These are phyloP conservation scores for Stentor coeruleus DNA, from an alignment of 73 alveolate genomes.

Conservation along the genomic window DNA sequence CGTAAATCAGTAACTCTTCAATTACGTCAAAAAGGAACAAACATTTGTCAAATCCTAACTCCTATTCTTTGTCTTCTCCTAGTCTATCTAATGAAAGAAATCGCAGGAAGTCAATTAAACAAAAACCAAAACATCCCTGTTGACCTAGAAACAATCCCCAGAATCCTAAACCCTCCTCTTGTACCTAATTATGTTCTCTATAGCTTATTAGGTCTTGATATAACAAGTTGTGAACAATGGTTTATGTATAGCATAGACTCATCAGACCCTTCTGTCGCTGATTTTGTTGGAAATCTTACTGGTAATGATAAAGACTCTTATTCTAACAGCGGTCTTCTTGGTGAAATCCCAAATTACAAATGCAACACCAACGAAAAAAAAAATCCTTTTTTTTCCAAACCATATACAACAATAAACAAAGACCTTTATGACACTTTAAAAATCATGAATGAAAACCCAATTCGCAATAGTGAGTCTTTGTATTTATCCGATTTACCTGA, in stretches of 20 bases:
- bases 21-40: constrained; percentile 69
- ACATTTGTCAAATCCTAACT: constrained; percentile 66
- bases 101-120: constrained; percentile 55
- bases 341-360: constrained; percentile 47
- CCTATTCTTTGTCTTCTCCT: constrained; percentile 82
- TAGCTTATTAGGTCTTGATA: constrained; percentile 43
- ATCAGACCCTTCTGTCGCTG: constrained; percentile 18
- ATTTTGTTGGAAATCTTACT: constrained; percentile 30
- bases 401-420: constrained; percentile 63
- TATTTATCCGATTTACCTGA: constrained; percentile 80
- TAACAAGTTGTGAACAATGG: constrained; percentile 61
- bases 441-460: constrained; percentile 61
- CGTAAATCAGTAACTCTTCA: constrained; percentile 59
- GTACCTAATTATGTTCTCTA: constrained; percentile 56
- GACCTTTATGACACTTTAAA: constrained; percentile 76
- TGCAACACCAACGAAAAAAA: constrained; percentile 43
- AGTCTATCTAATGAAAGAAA: constrained; percentile 64
- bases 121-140: constrained; percentile 38
- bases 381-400: constrained; percentile 38
- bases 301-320: constrained; percentile 36
- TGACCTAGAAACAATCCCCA: constrained; percentile 48
- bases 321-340: constrained; percentile 58
- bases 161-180: constrained; percentile 57
- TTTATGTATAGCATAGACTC: constrained; percentile 53
- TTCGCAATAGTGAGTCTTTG: constrained; percentile 49